Evolutionary conservation across 2,329 filamentous ascomycete genomes (phyloP), one percentile per base, ranked within the genome.

Genomic region (Phoma sp.): DNA sequence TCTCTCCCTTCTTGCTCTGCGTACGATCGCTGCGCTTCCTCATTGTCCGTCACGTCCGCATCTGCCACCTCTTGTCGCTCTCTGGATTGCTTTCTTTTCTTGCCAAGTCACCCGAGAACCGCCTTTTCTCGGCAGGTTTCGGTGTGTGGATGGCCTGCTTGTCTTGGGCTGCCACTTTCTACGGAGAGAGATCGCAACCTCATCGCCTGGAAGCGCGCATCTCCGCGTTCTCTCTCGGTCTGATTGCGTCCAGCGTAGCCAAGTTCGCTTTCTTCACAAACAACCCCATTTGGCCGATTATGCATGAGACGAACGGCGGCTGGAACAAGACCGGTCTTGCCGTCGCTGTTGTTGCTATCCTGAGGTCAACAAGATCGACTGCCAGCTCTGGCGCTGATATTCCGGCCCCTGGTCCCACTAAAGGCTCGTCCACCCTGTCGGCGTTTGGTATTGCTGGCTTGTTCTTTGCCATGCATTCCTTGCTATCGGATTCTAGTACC

Each of bases 251-350:
- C 1, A 91, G 88, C 57, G 83, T 96, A 47, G 86, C 91, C 65
- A 99, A 99, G 74, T 98, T 96, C 71, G 91, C 93, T 0, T 96
- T 89, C 82, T 85, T 88, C 71, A 97, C 93, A 18, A 98, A 96
- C 76, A 99, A 99, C 72, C 95, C 95, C 0, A 86, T 98, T 57
- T 99, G 95, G 95, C 93, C 95, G 0, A 89, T 95, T 58, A 90
- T 98, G 85, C 89, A 97, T 73, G 86, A 87, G 27, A 84, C 83
- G 7, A 99, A 96, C 72, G 95, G 95, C 33, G 95, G 95, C 3
- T 93, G 90, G 87, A 99, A 99, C 75, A 91, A 89, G 59, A 84
- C 87, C 18, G 95, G 93, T 25, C 79, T 98, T 41, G 75, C 84
- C 11, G 75, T 99, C 10, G 95, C 89, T 38, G 68, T 96, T 23